Percentiles rank a stretch among this genome's conserved stretches.
These are phyloP conservation scores for Wallemia ichthyophaga DNA, from an alignment of 1,284 basidiomycete genomes.

Conservation along the genomic window DNA sequence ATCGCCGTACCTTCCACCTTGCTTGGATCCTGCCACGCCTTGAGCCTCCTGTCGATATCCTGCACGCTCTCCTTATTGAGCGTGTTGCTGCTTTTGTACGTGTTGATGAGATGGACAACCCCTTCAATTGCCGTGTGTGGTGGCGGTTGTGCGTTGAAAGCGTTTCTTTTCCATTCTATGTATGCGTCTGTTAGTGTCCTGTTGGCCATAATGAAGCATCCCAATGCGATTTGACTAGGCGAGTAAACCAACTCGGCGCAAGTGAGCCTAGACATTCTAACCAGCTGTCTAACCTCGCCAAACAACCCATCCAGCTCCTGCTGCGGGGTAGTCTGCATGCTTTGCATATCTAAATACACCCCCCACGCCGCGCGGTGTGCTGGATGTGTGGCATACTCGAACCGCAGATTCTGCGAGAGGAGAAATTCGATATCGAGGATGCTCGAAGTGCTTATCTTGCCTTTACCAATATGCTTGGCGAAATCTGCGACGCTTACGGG, in stretches of 20 bases:
- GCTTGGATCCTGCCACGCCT: conserved; percentile 69
- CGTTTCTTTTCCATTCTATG: conserved; percentile 24
- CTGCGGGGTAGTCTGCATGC: conserved; percentile 19
- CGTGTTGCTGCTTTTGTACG: conserved; percentile 11
- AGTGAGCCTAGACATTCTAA: conserved; percentile 47
- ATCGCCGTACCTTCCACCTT: conserved; percentile 54
- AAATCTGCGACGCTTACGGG: conserved; percentile 62
- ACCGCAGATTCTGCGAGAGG: conserved; percentile 66
- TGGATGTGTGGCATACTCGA: conserved; percentile 80
- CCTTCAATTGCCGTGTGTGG: conserved; percentile 23
- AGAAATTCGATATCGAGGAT: conserved; percentile 83
- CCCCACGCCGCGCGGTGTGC: conserved; percentile 69
- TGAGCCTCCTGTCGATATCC: conserved; percentile 53
- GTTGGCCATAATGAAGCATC: conserved; percentile 36
- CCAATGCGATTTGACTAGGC: conserved; percentile 78
- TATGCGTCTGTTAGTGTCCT: conserved; percentile 32
- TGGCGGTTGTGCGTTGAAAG: conserved; percentile 8
- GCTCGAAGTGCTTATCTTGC: conserved; percentile 30
- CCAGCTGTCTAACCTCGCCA: conserved; percentile 27
- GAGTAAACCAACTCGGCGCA: conserved; percentile 75
- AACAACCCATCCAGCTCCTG: conserved; percentile 24
- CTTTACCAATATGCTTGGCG: conserved; percentile 45
- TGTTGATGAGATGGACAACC: conserved; percentile 17
- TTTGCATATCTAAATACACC: conserved; percentile 66
- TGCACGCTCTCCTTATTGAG: conserved; percentile 54